Evolutionary conservation across 2,329 filamentous ascomycete genomes (phyloP).

Genomic region (Alternaria atra): DNA sequence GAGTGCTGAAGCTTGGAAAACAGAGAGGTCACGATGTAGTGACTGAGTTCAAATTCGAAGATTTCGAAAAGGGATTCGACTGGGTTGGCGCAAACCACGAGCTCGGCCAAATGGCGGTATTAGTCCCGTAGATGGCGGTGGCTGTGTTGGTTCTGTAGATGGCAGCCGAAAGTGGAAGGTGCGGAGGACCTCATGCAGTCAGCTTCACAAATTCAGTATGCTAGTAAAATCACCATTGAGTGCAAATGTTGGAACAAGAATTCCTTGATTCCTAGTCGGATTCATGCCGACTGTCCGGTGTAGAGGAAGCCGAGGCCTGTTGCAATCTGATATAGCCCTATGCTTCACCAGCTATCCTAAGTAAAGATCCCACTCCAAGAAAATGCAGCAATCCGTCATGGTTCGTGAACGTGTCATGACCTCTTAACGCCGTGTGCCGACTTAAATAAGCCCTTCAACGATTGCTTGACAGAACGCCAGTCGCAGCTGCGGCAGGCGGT

Average conservation of each 20-base stretch:
- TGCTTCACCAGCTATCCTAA: slow-evolving; percentile 16
- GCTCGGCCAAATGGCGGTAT: slow-evolving; percentile 7
- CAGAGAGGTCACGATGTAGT: slow-evolving; percentile 6
- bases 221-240: background rate
- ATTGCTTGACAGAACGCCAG: slow-evolving; percentile 44
- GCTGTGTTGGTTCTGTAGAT: background rate
- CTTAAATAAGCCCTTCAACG: slow-evolving; percentile 45
- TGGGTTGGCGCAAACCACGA: slow-evolving; percentile 6
- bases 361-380: slow-evolving; percentile 21
- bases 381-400: slow-evolving; percentile 29
- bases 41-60: background rate
- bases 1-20: slow-evolving; percentile 48
- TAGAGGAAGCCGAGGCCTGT: slow-evolving; percentile 19
- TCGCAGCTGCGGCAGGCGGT: slow-evolving; percentile 42
- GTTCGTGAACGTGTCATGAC: slow-evolving; percentile 35
- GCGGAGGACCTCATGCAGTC: background rate
- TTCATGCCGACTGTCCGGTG: slow-evolving; percentile 23
- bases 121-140: background rate
- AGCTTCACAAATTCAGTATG: background rate
- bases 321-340: slow-evolving; percentile 20
- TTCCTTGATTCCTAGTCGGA: slow-evolving; percentile 21
- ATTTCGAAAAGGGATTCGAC: slow-evolving; percentile 5
- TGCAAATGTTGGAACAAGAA: slow-evolving; percentile 8
- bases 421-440: slow-evolving; percentile 44
- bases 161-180: background rate